Conservation (phyloP, 495 filamentous ascomycete species). For the Platismatia glauca region DNA sequence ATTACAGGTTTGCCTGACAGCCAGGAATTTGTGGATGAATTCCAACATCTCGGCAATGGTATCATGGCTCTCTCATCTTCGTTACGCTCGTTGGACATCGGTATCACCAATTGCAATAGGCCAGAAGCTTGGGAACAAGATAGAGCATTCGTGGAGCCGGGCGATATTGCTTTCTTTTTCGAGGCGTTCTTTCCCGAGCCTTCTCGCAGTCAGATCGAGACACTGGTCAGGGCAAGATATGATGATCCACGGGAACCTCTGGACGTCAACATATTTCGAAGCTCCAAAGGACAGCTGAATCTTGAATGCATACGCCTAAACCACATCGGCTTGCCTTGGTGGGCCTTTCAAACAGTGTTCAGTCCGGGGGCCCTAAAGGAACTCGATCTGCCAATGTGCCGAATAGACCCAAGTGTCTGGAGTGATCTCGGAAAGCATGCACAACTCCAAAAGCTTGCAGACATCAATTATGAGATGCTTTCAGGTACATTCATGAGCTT, state of each 20-base stretch:
- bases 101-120: background rate
- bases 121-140: background rate
- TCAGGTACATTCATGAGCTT: background rate
- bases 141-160: background rate
- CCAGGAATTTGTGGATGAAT: background rate
- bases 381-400: conserved; percentile 2
- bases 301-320: background rate
- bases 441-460: background rate
- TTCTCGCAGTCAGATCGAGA: background rate
- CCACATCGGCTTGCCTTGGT: conserved; percentile 7
- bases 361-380: conserved; percentile 1
- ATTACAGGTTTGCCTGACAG: background rate
- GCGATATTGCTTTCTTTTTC: background rate
- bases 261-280: background rate
- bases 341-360: conserved; percentile 3
- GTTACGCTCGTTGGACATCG: background rate
- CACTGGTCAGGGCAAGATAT: background rate
- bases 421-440: background rate
- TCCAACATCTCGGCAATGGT: background rate
- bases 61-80: background rate
- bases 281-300: background rate
- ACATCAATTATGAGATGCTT: conserved; percentile 2
- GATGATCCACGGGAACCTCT: background rate
- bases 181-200: background rate
- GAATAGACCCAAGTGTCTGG: background rate